A percentile compares a stretch with the other conserved stretches of the same genome.
phyloP scores from a whole-genome alignment of 2,329 filamentous ascomycete species.

The Diplodia corticola region DNA sequence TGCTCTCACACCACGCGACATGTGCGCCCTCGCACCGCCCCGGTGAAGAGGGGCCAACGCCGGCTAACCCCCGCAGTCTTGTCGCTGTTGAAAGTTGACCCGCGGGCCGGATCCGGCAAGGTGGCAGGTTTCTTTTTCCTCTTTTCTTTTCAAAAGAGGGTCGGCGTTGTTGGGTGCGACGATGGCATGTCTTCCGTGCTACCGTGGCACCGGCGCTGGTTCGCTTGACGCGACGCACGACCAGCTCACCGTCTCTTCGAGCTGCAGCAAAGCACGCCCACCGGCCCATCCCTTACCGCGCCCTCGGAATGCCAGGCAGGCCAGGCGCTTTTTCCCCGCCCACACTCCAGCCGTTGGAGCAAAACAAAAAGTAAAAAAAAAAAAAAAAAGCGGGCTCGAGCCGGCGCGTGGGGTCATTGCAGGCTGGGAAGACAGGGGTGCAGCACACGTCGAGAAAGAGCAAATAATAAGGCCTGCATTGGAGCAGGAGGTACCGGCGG shows the following conservation, averaged over 20 bases:
- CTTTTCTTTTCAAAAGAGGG: neutral
- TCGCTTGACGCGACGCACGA: conserved; percentile 18
- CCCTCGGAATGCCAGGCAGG: conserved; percentile 11
- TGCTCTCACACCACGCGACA: conserved; percentile 16
- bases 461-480: neutral
- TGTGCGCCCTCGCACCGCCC: conserved; percentile 1
- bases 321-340: neutral
- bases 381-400: conserved; percentile 8
- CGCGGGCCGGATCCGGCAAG: conserved; percentile 3
- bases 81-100: neutral
- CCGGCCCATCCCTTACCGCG: neutral
- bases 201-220: conserved; percentile 12
- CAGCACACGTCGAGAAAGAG: neutral
- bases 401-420: neutral
- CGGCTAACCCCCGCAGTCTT: conserved; percentile 10
- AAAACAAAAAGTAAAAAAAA: too few species aligned
- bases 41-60: too few species aligned
- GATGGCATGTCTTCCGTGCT: conserved; percentile 7
- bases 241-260: conserved; percentile 15
- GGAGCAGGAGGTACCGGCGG: neutral
- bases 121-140: neutral
- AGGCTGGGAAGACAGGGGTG: neutral
- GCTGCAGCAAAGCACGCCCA: neutral
- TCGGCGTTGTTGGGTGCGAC: neutral
- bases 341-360: conserved; percentile 1